phyloP scores from a whole-genome alignment of 306 rosid species.

The Albizia julibrissin region DNA sequence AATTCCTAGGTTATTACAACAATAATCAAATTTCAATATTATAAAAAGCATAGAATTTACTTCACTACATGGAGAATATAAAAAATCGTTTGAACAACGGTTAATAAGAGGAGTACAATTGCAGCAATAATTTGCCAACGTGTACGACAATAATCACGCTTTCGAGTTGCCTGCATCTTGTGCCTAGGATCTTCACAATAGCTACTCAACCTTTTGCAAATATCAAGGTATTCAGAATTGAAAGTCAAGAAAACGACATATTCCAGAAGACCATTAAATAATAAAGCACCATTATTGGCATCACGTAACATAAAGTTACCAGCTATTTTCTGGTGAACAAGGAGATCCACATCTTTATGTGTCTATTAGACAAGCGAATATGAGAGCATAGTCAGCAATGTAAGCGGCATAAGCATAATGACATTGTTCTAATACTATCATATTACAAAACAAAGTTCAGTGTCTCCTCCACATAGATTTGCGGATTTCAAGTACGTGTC shows the following conservation, averaged over 20 bases:
- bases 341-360: constrained; percentile 20
- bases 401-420: neutral
- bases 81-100: no score
- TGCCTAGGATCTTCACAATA: neutral
- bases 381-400: neutral
- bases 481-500: neutral
- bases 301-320: neutral
- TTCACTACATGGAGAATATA: no score
- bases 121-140: no score
- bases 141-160: no score
- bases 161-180: no score
- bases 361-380: constrained; percentile 1
- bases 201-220: neutral
- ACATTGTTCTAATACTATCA: constrained; percentile 13
- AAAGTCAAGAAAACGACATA: neutral
- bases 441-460: neutral
- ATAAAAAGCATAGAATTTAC: no score
- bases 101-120: no score
- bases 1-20: no score
- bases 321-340: neutral
- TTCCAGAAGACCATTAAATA: neutral
- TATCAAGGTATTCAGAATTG: neutral
- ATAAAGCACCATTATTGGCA: neutral
- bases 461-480: fast-evolving
- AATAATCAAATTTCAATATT: no score